phyloP scores from a whole-genome alignment of 2,329 filamentous ascomycete species.

The Diaporthe ilicicola region DNA sequence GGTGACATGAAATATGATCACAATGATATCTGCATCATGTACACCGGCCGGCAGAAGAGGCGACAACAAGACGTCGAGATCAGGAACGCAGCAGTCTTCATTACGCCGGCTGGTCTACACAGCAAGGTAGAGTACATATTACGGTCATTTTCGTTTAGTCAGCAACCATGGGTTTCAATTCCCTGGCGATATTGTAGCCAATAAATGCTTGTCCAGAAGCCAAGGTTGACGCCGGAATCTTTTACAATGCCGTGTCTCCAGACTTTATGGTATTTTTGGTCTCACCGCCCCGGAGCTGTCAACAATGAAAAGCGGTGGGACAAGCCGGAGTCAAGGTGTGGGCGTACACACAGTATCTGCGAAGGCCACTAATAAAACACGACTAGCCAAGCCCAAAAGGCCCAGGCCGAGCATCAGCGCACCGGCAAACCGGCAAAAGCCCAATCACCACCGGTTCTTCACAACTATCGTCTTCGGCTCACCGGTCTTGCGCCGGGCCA shows the following conservation, averaged over 20 bases:
- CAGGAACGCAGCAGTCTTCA: background rate
- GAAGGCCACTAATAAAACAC: background rate
- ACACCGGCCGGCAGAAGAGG: background rate
- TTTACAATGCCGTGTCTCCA: constrained; percentile 15
- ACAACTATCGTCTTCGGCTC: background rate
- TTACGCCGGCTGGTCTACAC: background rate
- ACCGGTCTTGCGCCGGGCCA: background rate
- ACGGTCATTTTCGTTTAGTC: background rate
- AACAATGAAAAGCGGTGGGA: constrained; percentile 16
- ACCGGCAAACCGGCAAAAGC: constrained; percentile 18
- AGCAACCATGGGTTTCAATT: background rate
- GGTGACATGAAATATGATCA: no score
- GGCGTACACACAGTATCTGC: background rate
- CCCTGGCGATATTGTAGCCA: background rate
- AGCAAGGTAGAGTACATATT: no score
- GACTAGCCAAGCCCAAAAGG: constrained; percentile 11
- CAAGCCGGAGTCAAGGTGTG: constrained; percentile 8
- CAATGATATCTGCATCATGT: background rate
- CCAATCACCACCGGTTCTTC: background rate
- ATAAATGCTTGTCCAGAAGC: background rate
- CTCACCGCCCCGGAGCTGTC: constrained; percentile 10
- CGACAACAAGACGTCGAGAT: background rate
- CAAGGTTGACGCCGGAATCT: constrained; percentile 1
- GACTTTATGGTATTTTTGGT: constrained; percentile 5
- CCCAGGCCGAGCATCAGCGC: constrained; percentile 9